A percentile compares a stretch with the other conserved stretches of the same genome.
Evolutionary conservation across 768 basidiomycete species (phyloP).

Genomic region (Sarcodon sp.): DNA sequence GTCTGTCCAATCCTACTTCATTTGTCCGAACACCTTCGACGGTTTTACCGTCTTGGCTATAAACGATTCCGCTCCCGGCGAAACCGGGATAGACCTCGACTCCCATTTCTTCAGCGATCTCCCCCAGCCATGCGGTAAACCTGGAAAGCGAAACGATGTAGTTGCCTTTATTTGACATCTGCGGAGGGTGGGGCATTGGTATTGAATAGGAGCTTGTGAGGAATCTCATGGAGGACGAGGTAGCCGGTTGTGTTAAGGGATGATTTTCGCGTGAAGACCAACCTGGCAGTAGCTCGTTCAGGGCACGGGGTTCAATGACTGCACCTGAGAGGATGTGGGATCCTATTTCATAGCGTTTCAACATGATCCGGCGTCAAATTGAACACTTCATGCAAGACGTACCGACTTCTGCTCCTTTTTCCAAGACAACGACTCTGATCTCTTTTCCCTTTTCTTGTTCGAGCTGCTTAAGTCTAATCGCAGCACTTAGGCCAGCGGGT

Average conservation of each 20-base stretch:
- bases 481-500: slow-evolving; percentile 92
- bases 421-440: slow-evolving; percentile 84
- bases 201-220: slow-evolving; percentile 57
- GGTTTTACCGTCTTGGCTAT: slow-evolving; percentile 43
- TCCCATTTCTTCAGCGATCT: slow-evolving; percentile 74
- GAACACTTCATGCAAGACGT: slow-evolving; percentile 16
- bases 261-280: slow-evolving; percentile 61
- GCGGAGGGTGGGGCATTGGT: slow-evolving; percentile 91
- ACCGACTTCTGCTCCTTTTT: slow-evolving; percentile 93
- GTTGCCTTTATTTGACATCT: slow-evolving; percentile 93
- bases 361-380: background rate
- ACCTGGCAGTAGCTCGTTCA: slow-evolving; percentile 82
- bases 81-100: slow-evolving; percentile 98
- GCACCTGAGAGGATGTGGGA: slow-evolving; percentile 94
- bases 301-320: slow-evolving; percentile 84
- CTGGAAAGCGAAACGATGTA: slow-evolving; percentile 85
- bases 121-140: slow-evolving; percentile 81
- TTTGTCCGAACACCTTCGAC: slow-evolving; percentile 83
- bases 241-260: slow-evolving; percentile 73
- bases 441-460: slow-evolving; percentile 70
- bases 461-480: slow-evolving; percentile 89
- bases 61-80: slow-evolving; percentile 77
- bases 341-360: slow-evolving; percentile 30
- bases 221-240: slow-evolving; percentile 73
- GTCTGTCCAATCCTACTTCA: slow-evolving; percentile 82